Conservation (phyloP, 179 eudicot species). For the Silene vulgaris region DNA sequence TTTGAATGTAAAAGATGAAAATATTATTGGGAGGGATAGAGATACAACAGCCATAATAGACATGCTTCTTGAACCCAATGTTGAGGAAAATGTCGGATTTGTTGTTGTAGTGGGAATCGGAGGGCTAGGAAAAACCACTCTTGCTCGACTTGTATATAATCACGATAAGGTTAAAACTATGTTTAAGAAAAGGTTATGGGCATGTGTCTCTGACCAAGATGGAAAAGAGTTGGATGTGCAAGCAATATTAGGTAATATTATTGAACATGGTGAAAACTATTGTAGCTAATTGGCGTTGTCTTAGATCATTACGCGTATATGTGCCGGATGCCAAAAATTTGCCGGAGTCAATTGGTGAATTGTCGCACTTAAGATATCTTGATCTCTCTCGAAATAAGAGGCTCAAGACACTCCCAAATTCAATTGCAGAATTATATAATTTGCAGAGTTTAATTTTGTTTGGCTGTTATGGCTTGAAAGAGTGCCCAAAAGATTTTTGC, state of each 20-base stretch:
- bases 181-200: conserved; percentile 19
- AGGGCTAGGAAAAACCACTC: conserved; percentile 32
- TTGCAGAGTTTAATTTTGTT: conserved; percentile 3
- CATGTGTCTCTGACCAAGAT: conserved; percentile 13
- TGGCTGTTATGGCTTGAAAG: not conserved
- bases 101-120: conserved; percentile 26
- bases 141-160: conserved; percentile 26
- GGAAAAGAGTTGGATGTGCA: not conserved
- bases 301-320: too few relatives aligned
- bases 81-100: conserved; percentile 2
- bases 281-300: too few relatives aligned
- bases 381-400: too few relatives aligned
- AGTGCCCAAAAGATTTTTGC: too few relatives aligned
- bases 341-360: conserved; percentile 2
- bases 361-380: not conserved
- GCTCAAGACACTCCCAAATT: too few relatives aligned
- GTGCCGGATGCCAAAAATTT: not conserved
- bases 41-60: not conserved
- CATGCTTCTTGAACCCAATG: not conserved
- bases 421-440: not conserved
- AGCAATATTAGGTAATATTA: not conserved
- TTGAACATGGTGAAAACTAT: too few relatives aligned
- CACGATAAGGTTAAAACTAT: conserved; percentile 13
- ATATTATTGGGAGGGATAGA: conserved; percentile 1
- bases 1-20: conserved; percentile 8